These are phyloP conservation scores for Pseudonectria foliicola DNA, from an alignment of 2,329 filamentous ascomycete genomes.

Conservation along the genomic window DNA sequence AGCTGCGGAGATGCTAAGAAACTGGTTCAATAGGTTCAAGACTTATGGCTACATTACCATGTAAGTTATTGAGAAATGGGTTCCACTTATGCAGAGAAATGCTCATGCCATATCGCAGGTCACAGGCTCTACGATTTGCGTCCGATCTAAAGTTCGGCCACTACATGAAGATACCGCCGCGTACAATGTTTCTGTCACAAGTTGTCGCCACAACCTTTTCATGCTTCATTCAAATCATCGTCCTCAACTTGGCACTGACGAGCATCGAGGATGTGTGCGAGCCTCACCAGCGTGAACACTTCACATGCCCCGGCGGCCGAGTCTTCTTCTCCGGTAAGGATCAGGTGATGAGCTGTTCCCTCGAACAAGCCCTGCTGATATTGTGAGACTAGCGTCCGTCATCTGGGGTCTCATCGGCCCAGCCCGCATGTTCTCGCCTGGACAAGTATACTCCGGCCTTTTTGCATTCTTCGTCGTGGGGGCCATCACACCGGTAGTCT, in stretches of 20 bases:
- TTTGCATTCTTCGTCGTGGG: slow-evolving; percentile 54
- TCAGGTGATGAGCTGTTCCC: background rate
- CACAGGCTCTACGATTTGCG: slow-evolving; percentile 57
- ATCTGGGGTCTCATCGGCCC: slow-evolving; percentile 64
- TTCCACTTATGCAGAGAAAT: too few relatives aligned
- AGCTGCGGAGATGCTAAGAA: background rate
- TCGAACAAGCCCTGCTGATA: background rate
- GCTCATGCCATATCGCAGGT: slow-evolving; percentile 22
- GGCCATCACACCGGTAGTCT: slow-evolving; percentile 42
- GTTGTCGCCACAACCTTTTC: slow-evolving; percentile 59
- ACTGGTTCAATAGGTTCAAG: slow-evolving; percentile 42
- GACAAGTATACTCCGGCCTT: slow-evolving; percentile 53
- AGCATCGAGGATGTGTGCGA: slow-evolving; percentile 60
- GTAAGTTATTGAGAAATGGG: slow-evolving; percentile 17
- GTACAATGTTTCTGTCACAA: slow-evolving; percentile 60
- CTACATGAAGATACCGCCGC: slow-evolving; percentile 65
- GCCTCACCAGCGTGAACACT: slow-evolving; percentile 47
- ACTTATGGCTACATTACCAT: slow-evolving; percentile 58
- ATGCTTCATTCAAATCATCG: slow-evolving; percentile 58
- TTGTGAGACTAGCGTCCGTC: slow-evolving; percentile 44
- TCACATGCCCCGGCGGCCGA: slow-evolving; percentile 56
- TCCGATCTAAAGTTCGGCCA: slow-evolving; percentile 64
- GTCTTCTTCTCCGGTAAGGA: slow-evolving; percentile 54
- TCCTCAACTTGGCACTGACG: slow-evolving; percentile 54
- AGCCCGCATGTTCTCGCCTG: slow-evolving; percentile 55